These are phyloP conservation scores for Nicotiana attenuata DNA, from an alignment of 257 asterid genomes.

Conservation along the genomic window DNA sequence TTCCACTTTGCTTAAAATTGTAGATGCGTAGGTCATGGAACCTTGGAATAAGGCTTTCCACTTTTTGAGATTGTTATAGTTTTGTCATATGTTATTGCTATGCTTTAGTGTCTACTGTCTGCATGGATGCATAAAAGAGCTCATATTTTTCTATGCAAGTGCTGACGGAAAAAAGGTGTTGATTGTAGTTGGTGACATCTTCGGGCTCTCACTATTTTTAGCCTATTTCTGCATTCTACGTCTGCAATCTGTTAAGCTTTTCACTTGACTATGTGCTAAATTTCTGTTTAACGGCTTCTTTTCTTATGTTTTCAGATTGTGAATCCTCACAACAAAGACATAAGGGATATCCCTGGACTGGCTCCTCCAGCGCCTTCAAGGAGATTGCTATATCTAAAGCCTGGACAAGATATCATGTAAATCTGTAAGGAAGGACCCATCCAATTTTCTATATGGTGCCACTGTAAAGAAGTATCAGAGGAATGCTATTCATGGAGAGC, in stretches of 20 bases:
- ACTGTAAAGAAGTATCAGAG: slow-evolving; percentile 9
- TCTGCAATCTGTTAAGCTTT: neutral
- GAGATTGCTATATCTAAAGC: slow-evolving; percentile 57
- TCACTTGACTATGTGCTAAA: neutral
- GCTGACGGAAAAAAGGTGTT: neutral
- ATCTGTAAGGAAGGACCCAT: neutral
- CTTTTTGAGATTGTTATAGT: neutral
- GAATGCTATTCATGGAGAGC: slow-evolving; percentile 6
- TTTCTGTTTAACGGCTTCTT: neutral
- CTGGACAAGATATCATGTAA: slow-evolving; percentile 26
- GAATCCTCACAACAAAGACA: slow-evolving; percentile 76
- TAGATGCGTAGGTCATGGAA: neutral
- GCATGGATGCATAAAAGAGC: neutral
- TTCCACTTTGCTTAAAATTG: neutral
- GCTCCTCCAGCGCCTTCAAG: slow-evolving; percentile 98
- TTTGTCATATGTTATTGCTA: neutral
- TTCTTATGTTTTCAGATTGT: slow-evolving; percentile 45
- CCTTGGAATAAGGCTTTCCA: neutral
- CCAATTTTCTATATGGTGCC: neutral
- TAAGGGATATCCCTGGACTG: slow-evolving; percentile 89
- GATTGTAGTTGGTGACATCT: neutral
- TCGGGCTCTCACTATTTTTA: neutral
- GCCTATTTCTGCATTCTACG: neutral
- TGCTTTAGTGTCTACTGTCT: neutral
- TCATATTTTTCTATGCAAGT: neutral